phyloP scores from a whole-genome alignment of 2,329 filamentous ascomycete species.

The Aureobasidium sp. region DNA sequence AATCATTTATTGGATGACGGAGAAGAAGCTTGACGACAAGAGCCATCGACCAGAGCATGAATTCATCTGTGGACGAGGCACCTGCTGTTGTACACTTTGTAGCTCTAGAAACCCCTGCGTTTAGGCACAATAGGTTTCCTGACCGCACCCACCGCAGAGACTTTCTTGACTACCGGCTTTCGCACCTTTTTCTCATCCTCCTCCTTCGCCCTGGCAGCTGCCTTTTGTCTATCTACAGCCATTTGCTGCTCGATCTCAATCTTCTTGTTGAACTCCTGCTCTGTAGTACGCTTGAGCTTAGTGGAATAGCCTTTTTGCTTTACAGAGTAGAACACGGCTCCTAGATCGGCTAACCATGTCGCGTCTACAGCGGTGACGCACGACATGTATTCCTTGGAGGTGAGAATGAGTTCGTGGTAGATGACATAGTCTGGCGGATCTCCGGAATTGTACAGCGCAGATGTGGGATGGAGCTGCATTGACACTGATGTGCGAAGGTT shows the following conservation, averaged over 20 bases:
- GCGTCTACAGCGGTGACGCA: slow-evolving; percentile 94
- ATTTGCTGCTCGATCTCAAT: slow-evolving; percentile 93
- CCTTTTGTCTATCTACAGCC: slow-evolving; percentile 70
- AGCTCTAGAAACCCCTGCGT: slow-evolving; percentile 17
- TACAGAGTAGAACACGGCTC: slow-evolving; percentile 93
- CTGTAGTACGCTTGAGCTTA: slow-evolving; percentile 76
- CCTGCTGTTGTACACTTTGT: too few relatives aligned
- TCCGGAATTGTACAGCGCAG: slow-evolving; percentile 82
- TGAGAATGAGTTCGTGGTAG: slow-evolving; percentile 96
- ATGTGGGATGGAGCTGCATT: slow-evolving; percentile 90
- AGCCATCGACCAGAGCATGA: too few relatives aligned
- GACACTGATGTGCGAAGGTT: slow-evolving; percentile 92
- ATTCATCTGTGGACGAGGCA: too few relatives aligned
- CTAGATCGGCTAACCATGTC: slow-evolving; percentile 92
- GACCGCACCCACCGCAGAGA: slow-evolving; percentile 17
- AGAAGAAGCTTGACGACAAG: too few relatives aligned
- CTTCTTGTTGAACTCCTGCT: slow-evolving; percentile 84
- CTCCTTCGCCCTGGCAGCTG: slow-evolving; percentile 47
- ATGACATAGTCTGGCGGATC: slow-evolving; percentile 95
- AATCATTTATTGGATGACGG: too few relatives aligned
- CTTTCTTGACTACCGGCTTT: slow-evolving; percentile 28
- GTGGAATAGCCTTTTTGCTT: slow-evolving; percentile 96
- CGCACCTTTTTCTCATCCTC: slow-evolving; percentile 28
- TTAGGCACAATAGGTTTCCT: slow-evolving; percentile 18
- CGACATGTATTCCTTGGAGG: slow-evolving; percentile 95